Evolutionary conservation across 495 filamentous ascomycete genomes (phyloP).

Genomic region (Terfezia claveryi): DNA sequence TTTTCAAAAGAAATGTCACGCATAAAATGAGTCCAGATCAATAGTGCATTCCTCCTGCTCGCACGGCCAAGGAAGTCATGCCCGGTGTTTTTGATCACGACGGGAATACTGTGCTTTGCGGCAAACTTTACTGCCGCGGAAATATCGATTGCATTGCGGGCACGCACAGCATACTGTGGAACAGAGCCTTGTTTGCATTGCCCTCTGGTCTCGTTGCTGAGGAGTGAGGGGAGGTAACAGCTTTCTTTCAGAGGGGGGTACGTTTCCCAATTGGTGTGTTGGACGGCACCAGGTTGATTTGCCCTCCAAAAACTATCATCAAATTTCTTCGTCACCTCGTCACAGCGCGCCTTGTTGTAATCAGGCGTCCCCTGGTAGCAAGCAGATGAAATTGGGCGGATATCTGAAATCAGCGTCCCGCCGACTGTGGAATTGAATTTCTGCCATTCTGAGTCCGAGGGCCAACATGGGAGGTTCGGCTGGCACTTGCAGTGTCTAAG

Average conservation of each 20-base stretch:
- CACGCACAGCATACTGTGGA: conserved; percentile 16
- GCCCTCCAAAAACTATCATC: neutral
- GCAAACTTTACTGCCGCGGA: conserved; percentile 18
- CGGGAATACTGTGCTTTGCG: conserved; percentile 10
- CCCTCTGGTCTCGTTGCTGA: neutral
- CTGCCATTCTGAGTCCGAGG: neutral
- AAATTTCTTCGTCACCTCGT: neutral
- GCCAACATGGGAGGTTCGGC: neutral
- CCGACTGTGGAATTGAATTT: neutral
- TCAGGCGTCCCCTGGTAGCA: neutral
- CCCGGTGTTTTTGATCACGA: conserved; percentile 21
- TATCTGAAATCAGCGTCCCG: neutral
- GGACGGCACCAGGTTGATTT: neutral
- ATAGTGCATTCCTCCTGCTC: conserved; percentile 23
- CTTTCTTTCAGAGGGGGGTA: neutral
- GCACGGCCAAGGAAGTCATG: conserved; percentile 18
- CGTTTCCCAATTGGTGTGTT: neutral
- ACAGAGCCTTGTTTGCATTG: conserved; percentile 16
- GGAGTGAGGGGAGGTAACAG: neutral
- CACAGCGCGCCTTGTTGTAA: neutral
- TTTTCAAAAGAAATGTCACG: conserved; percentile 20
- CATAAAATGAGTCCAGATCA: conserved; percentile 31
- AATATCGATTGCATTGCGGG: conserved; percentile 12
- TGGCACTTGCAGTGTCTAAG: neutral
- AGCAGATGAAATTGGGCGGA: neutral